These are phyloP conservation scores for Rhodotorula kratochvilovae DNA, from an alignment of 768 basidiomycete species.

Conservation along the genomic window DNA sequence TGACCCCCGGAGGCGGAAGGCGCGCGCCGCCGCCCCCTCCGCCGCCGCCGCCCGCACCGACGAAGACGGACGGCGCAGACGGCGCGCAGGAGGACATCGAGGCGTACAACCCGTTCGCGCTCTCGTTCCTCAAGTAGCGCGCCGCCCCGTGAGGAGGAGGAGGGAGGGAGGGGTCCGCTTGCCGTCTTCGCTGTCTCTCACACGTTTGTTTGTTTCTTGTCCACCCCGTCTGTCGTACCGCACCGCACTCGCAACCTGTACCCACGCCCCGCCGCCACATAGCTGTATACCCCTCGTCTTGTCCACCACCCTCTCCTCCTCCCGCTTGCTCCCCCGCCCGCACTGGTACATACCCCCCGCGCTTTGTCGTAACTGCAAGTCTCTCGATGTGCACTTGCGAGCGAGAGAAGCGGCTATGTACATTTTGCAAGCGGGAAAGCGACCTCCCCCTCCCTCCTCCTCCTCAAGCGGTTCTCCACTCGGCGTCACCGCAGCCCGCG, in stretches of 20 bases:
- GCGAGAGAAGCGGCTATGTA: no score
- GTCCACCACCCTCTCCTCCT: neutral
- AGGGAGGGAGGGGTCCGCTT: neutral
- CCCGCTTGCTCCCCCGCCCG: neutral
- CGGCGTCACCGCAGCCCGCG: no score
- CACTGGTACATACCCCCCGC: neutral
- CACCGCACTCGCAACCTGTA: neutral
- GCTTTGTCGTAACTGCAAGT: no score
- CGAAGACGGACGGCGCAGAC: neutral
- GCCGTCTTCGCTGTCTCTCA: no score
- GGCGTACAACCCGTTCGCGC: slow-evolving; percentile 1
- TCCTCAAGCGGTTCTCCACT: no score
- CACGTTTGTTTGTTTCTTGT: neutral
- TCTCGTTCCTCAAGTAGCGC: neutral
- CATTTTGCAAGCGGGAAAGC: no score
- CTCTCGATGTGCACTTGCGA: no score
- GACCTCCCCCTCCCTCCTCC: no score
- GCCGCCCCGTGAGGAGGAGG: no score
- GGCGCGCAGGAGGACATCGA: neutral
- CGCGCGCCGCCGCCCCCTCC: neutral
- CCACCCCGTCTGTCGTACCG: neutral
- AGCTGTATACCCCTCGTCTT: no score
- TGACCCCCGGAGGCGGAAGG: neutral
- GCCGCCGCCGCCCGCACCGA: neutral
- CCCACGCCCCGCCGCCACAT: no score